phyloP scores from a whole-genome alignment of 371 early-diverging fungal genomes.

The Syncephalastrum contaminatum region DNA sequence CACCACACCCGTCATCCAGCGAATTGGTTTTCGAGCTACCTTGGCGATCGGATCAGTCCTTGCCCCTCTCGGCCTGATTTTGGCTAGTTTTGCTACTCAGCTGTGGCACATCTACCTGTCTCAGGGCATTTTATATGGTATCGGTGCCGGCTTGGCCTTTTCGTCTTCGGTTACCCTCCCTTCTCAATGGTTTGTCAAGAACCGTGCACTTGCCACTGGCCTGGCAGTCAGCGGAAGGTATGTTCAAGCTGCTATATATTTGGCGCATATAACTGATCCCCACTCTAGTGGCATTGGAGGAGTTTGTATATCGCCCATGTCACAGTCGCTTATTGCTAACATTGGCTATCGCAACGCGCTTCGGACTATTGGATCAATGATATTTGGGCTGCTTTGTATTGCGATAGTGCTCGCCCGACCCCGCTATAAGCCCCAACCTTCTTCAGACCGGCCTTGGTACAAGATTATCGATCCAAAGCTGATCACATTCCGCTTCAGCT shows the following conservation, averaged over 20 bases:
- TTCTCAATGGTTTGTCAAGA: conserved; percentile 72
- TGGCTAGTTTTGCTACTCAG: conserved; percentile 55
- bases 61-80: conserved; percentile 52
- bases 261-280: conserved; percentile 52
- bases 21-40: conserved; percentile 56
- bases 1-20: conserved; percentile 59
- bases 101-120: conserved; percentile 63
- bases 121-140: conserved; percentile 63
- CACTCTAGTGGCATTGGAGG: conserved; percentile 78
- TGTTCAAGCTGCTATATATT: conserved; percentile 23
- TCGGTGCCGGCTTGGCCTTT: conserved; percentile 55
- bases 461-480: conserved; percentile 26
- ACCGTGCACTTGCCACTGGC: conserved; percentile 77
- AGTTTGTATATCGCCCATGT: conserved; percentile 60
- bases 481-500: conserved; percentile 22
- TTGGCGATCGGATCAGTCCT: conserved; percentile 58
- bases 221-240: conserved; percentile 65
- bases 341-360: conserved; percentile 58
- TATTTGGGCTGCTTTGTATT: conserved; percentile 35
- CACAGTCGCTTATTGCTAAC: conserved; percentile 44
- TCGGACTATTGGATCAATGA: conserved; percentile 37
- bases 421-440: conserved; percentile 27
- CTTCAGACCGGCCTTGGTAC: conserved; percentile 17
- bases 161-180: conserved; percentile 65
- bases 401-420: conserved; percentile 34